These are phyloP conservation scores for Chytriomyces confervae DNA, from an alignment of 192 early-diverging fungal species.

Conservation along the genomic window DNA sequence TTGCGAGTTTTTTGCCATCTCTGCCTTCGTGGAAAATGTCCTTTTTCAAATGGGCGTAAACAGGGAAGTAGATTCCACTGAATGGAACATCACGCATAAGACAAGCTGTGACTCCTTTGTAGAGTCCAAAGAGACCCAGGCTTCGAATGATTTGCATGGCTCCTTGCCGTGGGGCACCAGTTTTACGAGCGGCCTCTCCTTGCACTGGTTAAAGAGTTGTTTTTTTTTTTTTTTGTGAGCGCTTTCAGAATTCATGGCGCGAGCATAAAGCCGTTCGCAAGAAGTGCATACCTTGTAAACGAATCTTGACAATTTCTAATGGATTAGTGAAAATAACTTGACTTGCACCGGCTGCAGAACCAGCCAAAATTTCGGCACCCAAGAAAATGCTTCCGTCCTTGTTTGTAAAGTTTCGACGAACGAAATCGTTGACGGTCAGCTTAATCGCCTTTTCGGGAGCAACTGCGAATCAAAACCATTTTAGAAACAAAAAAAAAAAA, in stretches of 20 bases:
- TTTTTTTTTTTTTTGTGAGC: neutral
- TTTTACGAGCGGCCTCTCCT: conserved; percentile 53
- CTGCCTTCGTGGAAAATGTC: conserved; percentile 83
- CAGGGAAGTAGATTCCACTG: conserved; percentile 96
- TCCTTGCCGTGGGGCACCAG: conserved; percentile 60
- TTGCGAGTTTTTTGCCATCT: conserved; percentile 65
- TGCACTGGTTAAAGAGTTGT: conserved; percentile 37
- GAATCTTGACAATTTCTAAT: conserved; percentile 97
- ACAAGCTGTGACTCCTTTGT: conserved; percentile 95
- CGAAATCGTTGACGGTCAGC: conserved; percentile 92
- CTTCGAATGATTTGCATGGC: conserved; percentile 85
- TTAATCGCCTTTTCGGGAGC: conserved; percentile 99
- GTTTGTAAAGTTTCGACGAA: conserved; percentile 65
- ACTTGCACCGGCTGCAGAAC: conserved; percentile 76
- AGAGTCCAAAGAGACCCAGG: conserved; percentile 88
- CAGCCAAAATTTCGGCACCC: conserved; percentile 80
- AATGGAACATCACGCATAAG: conserved; percentile 94
- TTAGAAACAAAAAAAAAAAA: neutral
- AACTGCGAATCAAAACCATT: conserved; percentile 52
- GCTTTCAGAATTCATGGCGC: neutral
- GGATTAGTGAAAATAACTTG: conserved; percentile 89
- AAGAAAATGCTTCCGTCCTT: conserved; percentile 74
- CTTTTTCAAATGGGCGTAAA: conserved; percentile 93
- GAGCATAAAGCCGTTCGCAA: neutral
- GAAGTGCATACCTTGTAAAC: conserved; percentile 69